Base-by-base conservation (phyloP, 164 flowering plant genomes). In the Liriodendron chinense region DNA sequence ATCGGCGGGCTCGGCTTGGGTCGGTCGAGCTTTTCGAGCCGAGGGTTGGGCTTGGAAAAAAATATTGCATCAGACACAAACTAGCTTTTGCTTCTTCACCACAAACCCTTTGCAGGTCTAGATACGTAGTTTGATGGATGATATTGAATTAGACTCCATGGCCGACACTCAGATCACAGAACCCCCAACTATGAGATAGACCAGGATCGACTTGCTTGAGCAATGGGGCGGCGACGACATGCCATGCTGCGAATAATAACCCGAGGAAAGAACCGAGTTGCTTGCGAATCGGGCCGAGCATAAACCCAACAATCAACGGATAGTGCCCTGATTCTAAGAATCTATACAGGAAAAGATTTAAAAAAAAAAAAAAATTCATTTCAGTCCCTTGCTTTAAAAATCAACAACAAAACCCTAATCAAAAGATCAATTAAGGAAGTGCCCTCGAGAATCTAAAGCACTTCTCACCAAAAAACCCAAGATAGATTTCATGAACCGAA, bases 121-220 rank as follows among this genome's bases (percentile, higher is more conserved):
- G 62, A 92, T 89, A 79, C 88, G 81, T 3, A 90, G 87, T 74
- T 90, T 92, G 74, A 92, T 92, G 0, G 90, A 85, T 1, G 88
- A 92, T 53, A 92, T 89, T 2, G 92, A 89, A 78, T 92, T 93
- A 4, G 93, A 89, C 84, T 89, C 93, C 82, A 85, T 77, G 7
- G 90, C 86, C 24, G 86, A 78, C 85, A 92, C 80, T 2, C 93
- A 94, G n/a, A 89, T 83, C 75, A 78, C 74, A 47, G 89, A 84
- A 74, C 93, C 94, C 9, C 80, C 74, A 1, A 88, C 84, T 7
- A 87, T 81, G 47, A 90, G 83, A 75, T 85, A 92, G 50, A 92
- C 80, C 63, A 85, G 62, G 63, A 90, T 88, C 1, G 91, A 86
- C 50, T 90, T 89, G 3, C 69, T 24, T 0, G 78, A 71, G 62